Conservation (phyloP, 768 basidiomycete species). For the Daedaleopsis sinensis region DNA sequence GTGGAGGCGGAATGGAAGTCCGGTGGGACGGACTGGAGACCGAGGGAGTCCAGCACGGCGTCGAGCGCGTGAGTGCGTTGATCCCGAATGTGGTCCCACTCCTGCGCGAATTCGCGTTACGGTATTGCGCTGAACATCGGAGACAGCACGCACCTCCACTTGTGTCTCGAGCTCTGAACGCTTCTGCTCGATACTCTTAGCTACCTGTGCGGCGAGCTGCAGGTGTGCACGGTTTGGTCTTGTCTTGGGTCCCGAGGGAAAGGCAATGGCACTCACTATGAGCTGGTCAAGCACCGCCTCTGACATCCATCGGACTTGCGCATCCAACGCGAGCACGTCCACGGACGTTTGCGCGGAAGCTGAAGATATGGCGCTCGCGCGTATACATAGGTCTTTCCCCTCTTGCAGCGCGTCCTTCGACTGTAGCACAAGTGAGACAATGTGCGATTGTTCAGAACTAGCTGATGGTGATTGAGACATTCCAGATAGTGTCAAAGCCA, state of each 20-base stretch:
- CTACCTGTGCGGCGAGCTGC: slow-evolving; percentile 73
- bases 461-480: slow-evolving; percentile 5
- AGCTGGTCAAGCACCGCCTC: slow-evolving; percentile 78
- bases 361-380: slow-evolving; percentile 64
- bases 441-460: slow-evolving; percentile 53
- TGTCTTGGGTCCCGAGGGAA: neutral
- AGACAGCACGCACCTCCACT: slow-evolving; percentile 52
- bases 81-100: slow-evolving; percentile 69
- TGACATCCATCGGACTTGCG: slow-evolving; percentile 78
- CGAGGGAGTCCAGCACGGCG: slow-evolving; percentile 68
- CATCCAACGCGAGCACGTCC: slow-evolving; percentile 77
- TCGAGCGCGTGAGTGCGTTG: slow-evolving; percentile 69
- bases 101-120: slow-evolving; percentile 40
- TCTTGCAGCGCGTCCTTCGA: slow-evolving; percentile 84
- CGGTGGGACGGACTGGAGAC: slow-evolving; percentile 73
- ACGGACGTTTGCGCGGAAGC: slow-evolving; percentile 66
- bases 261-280: slow-evolving; percentile 48
- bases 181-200: slow-evolving; percentile 75
- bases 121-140: neutral
- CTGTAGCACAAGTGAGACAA: slow-evolving; percentile 75
- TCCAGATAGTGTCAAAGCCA: too few relatives aligned
- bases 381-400: slow-evolving; percentile 74
- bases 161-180: slow-evolving; percentile 60
- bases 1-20: slow-evolving; percentile 65
- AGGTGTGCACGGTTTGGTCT: neutral